phyloP scores from a whole-genome alignment of 768 basidiomycete genomes.

The Phanerodontia chrysosporium region DNA sequence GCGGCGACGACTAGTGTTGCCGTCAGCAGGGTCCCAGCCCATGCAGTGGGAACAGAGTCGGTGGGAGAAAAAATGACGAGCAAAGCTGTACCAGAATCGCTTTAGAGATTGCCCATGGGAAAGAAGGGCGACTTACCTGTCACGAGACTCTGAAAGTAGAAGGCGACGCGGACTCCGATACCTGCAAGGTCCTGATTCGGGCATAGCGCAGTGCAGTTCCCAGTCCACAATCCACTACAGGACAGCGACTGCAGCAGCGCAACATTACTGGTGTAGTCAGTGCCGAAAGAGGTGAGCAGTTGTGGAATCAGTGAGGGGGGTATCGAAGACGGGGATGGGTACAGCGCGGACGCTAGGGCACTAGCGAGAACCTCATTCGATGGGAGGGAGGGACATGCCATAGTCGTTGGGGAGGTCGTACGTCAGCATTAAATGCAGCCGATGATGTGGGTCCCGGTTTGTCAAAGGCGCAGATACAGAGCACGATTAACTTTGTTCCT shows the following conservation, averaged over 20 bases:
- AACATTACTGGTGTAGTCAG: too few species aligned
- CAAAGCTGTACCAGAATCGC: slow-evolving; percentile 13
- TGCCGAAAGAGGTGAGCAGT: background rate
- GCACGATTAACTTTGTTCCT: too few species aligned
- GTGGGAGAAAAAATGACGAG: slow-evolving; percentile 22
- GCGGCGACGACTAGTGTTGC: slow-evolving; percentile 23
- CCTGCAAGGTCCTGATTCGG: slow-evolving; percentile 23
- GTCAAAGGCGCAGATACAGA: too few species aligned
- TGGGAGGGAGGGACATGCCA: background rate
- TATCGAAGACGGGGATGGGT: background rate
- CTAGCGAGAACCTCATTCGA: background rate
- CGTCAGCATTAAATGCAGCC: background rate
- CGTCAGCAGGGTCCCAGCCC: slow-evolving; percentile 24
- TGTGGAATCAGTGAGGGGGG: background rate
- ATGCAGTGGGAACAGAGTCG: slow-evolving; percentile 24
- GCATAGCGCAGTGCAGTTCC: too few species aligned
- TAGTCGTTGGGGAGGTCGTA: background rate
- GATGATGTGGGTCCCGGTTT: background rate
- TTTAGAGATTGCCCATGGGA: background rate
- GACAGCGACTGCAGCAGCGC: too few species aligned
- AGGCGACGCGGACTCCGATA: slow-evolving; percentile 23
- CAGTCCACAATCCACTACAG: too few species aligned
- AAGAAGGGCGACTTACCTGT: background rate
- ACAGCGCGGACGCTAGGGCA: background rate
- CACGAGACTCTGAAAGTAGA: slow-evolving; percentile 22